Evolutionary conservation across 225 moss, liverwort and hornwort species (phyloP), one percentile per base, ranked within the genome.

Genomic region (Pseudoscleropodium purum): DNA sequence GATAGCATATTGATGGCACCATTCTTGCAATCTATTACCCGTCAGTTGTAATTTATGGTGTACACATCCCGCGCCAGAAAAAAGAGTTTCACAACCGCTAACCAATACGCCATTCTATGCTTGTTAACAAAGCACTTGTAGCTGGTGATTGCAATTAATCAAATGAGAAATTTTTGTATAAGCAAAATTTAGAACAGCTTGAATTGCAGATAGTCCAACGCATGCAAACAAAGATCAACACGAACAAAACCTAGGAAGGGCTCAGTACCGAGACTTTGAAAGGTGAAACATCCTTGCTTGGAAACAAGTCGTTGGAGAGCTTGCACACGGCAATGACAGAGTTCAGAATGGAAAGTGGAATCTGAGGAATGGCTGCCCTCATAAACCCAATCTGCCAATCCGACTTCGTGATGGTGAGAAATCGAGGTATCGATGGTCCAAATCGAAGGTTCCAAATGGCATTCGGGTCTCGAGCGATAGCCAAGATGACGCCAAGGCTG

Each of bases 321-420:
- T 95, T 97, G 91, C 94, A 95, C 29, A 94, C 93, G 52, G 98
- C 98, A 47, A 98, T 95, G 61, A 98, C 98, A 43, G 98, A 98
- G 70, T 98, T 98, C 79, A 98, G 91, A 31, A 97, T 91, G 9
- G 96, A 96, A 41, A 98, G 95, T 10, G 96, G 96, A 64, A 98
- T 94, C 83, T 98, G 96, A 11, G 96, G 98, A 76, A 98, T 92
- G 9, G 96, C 98, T 26, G 94, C 96, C 78, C 94, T 90, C 49
- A 94, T 7, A n/a, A 98, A 98, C 73, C 98, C 98, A 26, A 89
- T 93, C 85, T 90, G 91, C 98, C 98, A 98, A 75, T 96, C 98
- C 64, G 93, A 84, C 66, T 83, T 89, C 21, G 96, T 88, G 65
- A 96, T 92, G 30, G 85, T 87, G 59, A 93, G 86, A 8, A 96